A percentile compares a stretch with the other conserved stretches of the same genome.
phyloP scores from a whole-genome alignment of 352 stramenopile genomes.

The Phytophthora pinifolia region DNA sequence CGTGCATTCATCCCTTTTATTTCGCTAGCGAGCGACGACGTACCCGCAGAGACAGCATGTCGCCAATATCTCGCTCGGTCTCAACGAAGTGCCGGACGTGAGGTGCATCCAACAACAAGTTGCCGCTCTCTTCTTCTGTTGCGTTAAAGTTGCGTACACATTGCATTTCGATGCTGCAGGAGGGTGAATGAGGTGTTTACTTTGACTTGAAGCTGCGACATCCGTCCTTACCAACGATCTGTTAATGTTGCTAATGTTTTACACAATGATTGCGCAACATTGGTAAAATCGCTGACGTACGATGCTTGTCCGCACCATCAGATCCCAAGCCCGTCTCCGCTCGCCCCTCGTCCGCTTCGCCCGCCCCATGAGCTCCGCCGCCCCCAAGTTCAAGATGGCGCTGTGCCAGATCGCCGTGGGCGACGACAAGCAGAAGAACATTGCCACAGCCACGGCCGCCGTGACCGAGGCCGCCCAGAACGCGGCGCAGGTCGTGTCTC shows the following conservation, averaged over 20 bases:
- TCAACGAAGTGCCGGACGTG: slow-evolving; percentile 1
- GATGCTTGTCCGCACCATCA: slow-evolving; percentile 33
- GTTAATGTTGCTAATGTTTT: background rate
- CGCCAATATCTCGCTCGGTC: background rate
- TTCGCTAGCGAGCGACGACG: background rate
- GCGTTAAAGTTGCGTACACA: too few species aligned
- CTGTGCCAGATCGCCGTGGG: slow-evolving; percentile 96
- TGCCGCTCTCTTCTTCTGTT: background rate
- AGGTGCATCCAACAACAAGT: slow-evolving; percentile 5
- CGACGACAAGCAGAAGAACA: slow-evolving; percentile 83
- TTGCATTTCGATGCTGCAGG: too few species aligned
- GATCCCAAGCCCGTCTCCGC: slow-evolving; percentile 26
- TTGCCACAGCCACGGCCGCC: slow-evolving; percentile 67
- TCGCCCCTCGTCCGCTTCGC: slow-evolving; percentile 19
- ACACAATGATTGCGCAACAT: background rate
- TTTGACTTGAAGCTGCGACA: background rate
- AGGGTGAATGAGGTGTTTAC: background rate
- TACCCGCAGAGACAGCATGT: slow-evolving; percentile 29
- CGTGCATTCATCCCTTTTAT: background rate
- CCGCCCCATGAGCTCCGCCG: slow-evolving; percentile 42
- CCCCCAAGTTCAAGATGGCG: slow-evolving; percentile 88
- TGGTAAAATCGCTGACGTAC: slow-evolving; percentile 1
- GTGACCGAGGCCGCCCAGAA: slow-evolving; percentile 72
- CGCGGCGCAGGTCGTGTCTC: slow-evolving; percentile 87
- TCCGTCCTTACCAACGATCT: too few species aligned